Base-by-base conservation (phyloP, 2,329 filamentous ascomycete species). In the Colletotrichum ledebouriae region DNA sequence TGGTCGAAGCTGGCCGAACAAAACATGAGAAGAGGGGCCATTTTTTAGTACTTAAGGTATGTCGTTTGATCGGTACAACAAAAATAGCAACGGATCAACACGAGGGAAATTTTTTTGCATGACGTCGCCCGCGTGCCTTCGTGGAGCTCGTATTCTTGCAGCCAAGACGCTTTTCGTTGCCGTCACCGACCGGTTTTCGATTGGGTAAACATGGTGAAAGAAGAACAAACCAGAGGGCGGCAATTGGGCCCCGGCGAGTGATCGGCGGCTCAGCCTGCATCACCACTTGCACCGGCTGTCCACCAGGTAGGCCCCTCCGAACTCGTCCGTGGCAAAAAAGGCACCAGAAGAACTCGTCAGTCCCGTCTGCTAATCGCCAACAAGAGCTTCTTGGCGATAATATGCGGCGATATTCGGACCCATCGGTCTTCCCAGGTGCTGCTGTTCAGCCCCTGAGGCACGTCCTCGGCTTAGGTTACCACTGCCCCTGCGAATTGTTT, bases 181-280 rank as follows among this genome's bases (percentile, higher is more conserved):
- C 47, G 47, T 42, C 47, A 34, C 39, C 25, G 37, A 42, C 22
- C 15, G 15, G 29, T 37, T 60, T 46, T 50, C 37, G 17, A 39
- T 50, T 25, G 49, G 47, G 34, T 63, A 15, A 33, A 41, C 33
- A 39, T n/a, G 47, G 41, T 33, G 20, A 37, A 33, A 50, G 25
- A 33, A 37, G 22, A 29, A 50, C 22, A 33, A 29, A 50, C 22
- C 29, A n/a, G 33, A 49, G 17, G 47, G 20, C 20, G 29, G 25
- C 25, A 4, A 59, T 50, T 47, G 37, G 15, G 13, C 41, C 22
- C 22, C 17, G 11, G 55, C 22, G 20, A 59, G 55, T 37, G 61
- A 65, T 65, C 55, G 56, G 49, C 66, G 44, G 37, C 61, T 59
- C 49, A 65, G 61, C 59, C 63, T 47, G 29, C 59, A 50, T 57